Base-by-base conservation (phyloP, 257 asterid genomes). In the Linaria vulgaris region DNA sequence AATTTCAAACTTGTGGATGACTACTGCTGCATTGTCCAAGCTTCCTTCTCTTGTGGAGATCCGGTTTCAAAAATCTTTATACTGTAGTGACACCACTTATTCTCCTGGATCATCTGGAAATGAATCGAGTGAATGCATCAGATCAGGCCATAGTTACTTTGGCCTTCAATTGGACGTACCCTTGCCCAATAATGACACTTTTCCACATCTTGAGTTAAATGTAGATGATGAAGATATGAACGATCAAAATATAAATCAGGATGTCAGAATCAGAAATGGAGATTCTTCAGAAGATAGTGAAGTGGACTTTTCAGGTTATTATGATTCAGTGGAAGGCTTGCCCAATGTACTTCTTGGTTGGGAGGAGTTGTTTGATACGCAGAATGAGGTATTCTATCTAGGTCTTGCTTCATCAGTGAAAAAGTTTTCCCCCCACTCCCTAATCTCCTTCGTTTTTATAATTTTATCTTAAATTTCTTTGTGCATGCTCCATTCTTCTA, bases 1-100 rank as follows among this genome's bases (percentile, higher is more conserved):
- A 80, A 79, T 91, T 71, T 54, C 83, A 68, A 91, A 91, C 78
- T 75, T 88, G 77, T 91, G 96, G 96, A 91, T 96, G 68, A 85
- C 95, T 61, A 75, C 73, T 74, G 87, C 96, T 46, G 95, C 98
- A 66, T 73, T 91, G 67, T 43, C 80, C 50, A 91, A 84, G 78
- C 94, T 88, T 66, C 88, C 91, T 41, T 81, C 84, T 27, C 83
- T 91, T 71, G 83, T 69, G 64, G 95, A 85, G 74, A 94, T 91
- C 30, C 84, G 95, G 50, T 91, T 91, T 70, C 96, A 91, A 64
- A 83, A 78, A 66, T 79, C 79, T 76, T 31, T 78, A 52, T 74
- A 57, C 64, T 44, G 55, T 66, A 74, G 66, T 69, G 79, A 79
- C n/a, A 55, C 69, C 55, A 71, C 67, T 45, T 20, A 54, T 59